Conservation (phyloP, 2,329 filamentous ascomycete species). For the Aspergillus felis region DNA sequence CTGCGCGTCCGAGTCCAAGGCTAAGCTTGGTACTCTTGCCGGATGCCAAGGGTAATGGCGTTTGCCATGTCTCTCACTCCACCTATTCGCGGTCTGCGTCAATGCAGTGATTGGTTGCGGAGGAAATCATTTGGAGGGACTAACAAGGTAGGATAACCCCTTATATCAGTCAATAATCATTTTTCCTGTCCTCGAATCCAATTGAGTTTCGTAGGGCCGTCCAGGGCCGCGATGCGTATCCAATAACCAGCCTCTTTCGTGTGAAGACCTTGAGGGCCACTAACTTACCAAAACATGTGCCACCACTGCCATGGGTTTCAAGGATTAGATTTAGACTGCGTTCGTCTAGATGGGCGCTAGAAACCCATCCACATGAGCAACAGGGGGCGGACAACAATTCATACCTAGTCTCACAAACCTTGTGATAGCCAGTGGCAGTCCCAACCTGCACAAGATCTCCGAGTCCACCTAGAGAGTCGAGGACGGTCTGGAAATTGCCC, state of each 20-base stretch:
- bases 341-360: background rate
- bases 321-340: background rate
- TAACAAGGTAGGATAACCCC: background rate
- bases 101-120: background rate
- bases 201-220: background rate
- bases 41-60: background rate
- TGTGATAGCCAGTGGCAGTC: background rate
- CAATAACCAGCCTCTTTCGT: background rate
- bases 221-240: background rate
- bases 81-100: background rate
- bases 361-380: background rate
- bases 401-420: background rate
- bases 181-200: background rate
- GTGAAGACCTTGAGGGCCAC: background rate
- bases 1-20: background rate
- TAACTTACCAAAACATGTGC: background rate
- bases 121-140: background rate
- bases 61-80: background rate
- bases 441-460: background rate
- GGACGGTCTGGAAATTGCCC: background rate
- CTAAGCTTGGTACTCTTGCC: background rate
- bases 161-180: background rate
- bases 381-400: background rate
- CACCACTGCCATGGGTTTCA: background rate
- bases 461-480: background rate